phyloP scores from a whole-genome alignment of 306 rosid genomes.

The Hippophae tibetana region DNA sequence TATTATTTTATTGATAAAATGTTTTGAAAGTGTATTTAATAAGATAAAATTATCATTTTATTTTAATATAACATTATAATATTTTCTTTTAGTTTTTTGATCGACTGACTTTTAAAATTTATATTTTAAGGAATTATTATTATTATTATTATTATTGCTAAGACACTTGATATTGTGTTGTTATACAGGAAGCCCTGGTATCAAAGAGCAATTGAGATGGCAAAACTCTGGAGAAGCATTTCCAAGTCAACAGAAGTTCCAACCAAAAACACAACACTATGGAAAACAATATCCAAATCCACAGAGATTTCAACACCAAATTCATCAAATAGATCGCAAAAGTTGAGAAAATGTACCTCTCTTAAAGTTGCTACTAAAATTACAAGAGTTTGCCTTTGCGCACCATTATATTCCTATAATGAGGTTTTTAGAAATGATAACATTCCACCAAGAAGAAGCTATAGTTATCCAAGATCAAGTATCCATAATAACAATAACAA shows the following conservation, averaged over 20 bases:
- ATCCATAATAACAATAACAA: slow-evolving; percentile 6
- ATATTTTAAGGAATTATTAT: neutral
- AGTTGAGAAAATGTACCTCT: slow-evolving; percentile 73
- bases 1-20: too few relatives aligned
- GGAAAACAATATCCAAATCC: slow-evolving; percentile 50
- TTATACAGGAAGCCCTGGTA: slow-evolving; percentile 70
- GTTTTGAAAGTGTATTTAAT: too few relatives aligned
- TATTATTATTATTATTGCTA: neutral
- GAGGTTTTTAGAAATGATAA: slow-evolving; percentile 55
- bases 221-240: slow-evolving; percentile 47
- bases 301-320: slow-evolving; percentile 23
- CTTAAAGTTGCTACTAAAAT: slow-evolving; percentile 69
- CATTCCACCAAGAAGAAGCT: slow-evolving; percentile 76
- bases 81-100: too few relatives aligned
- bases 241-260: slow-evolving; percentile 36
- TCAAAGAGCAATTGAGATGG: slow-evolving; percentile 67
- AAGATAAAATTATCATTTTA: too few relatives aligned
- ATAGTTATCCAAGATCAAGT: slow-evolving; percentile 72
- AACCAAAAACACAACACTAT: slow-evolving; percentile 10
- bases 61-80: too few relatives aligned
- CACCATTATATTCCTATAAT: slow-evolving; percentile 77
- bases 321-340: slow-evolving; percentile 22
- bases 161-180: neutral
- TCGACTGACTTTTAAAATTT: neutral
- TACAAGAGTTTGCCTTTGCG: slow-evolving; percentile 90